Percentiles rank a stretch among this genome's conserved stretches.
Conservation (phyloP, 352 stramenopile species). For the Phytophthora ramorum region DNA sequence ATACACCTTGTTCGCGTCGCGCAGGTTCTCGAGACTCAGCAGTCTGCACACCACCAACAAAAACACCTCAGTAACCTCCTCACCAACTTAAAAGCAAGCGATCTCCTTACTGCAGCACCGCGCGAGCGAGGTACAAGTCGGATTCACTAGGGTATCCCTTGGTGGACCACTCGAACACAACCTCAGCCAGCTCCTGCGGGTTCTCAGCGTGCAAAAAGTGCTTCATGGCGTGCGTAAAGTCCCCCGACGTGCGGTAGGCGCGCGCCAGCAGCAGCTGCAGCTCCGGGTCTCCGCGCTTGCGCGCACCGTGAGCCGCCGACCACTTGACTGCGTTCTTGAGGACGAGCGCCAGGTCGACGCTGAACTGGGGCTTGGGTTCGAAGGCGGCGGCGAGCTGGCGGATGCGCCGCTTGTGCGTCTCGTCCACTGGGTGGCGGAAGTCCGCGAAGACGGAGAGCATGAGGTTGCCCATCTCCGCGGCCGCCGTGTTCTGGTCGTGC, state of each 20-base stretch:
- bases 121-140: conserved; percentile 80
- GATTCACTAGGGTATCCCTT: conserved; percentile 82
- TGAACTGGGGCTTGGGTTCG: conserved; percentile 69
- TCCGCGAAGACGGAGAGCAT: conserved; percentile 78
- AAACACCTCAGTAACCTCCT: conserved; percentile 11
- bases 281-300: conserved; percentile 80
- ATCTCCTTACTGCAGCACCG: conserved; percentile 77
- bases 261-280: conserved; percentile 73
- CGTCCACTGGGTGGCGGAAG: conserved; percentile 76
- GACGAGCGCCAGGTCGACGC: conserved; percentile 66
- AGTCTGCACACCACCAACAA: conserved; percentile 46
- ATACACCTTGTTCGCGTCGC: conserved; percentile 85
- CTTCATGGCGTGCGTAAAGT: conserved; percentile 75
- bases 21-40: conserved; percentile 85
- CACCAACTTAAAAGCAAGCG: neutral
- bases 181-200: conserved; percentile 67
- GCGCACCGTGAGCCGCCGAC: conserved; percentile 69
- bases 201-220: conserved; percentile 85
- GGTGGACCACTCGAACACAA: conserved; percentile 80
- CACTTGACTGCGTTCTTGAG: conserved; percentile 89
- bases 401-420: conserved; percentile 71
- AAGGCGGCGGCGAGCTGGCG: conserved; percentile 73
- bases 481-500: conserved; percentile 78
- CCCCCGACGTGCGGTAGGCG: conserved; percentile 57
- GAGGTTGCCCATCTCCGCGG: conserved; percentile 83